Evolutionary conservation across 2,329 filamentous ascomycete genomes (phyloP).

Genomic region (Aspergillus persii): DNA sequence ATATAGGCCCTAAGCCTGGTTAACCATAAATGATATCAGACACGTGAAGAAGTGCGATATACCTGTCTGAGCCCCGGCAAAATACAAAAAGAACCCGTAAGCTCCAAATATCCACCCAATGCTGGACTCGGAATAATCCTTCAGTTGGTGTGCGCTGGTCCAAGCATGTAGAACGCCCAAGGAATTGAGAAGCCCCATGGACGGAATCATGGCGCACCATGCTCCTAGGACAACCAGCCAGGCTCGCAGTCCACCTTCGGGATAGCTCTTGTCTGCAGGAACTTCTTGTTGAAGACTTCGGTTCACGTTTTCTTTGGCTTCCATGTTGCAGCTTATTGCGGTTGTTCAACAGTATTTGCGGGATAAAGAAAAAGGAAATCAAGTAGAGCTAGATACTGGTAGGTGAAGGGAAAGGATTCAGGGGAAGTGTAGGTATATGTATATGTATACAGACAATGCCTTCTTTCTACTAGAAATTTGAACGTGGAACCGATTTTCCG

Average conservation of each 20-base stretch:
- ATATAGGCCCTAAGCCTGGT: conserved; percentile 12
- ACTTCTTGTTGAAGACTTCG: background rate
- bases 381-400: no score
- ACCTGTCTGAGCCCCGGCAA: conserved; percentile 26
- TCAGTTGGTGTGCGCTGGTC: conserved; percentile 38
- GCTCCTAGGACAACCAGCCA: conserved; percentile 46
- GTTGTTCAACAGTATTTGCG: background rate
- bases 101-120: conserved; percentile 45
- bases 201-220: conserved; percentile 37
- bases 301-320: no score
- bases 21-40: no score
- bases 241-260: conserved; percentile 43
- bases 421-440: no score
- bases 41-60: no score
- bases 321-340: no score
- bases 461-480: no score
- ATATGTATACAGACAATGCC: no score
- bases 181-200: conserved; percentile 43
- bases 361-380: no score
- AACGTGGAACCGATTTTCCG: no score
- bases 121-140: conserved; percentile 30
- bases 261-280: conserved; percentile 12
- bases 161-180: conserved; percentile 41
- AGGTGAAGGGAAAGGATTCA: no score
- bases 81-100: conserved; percentile 41